phyloP scores from a whole-genome alignment of 495 filamentous ascomycete species.

The Aspergillus asperescens region DNA sequence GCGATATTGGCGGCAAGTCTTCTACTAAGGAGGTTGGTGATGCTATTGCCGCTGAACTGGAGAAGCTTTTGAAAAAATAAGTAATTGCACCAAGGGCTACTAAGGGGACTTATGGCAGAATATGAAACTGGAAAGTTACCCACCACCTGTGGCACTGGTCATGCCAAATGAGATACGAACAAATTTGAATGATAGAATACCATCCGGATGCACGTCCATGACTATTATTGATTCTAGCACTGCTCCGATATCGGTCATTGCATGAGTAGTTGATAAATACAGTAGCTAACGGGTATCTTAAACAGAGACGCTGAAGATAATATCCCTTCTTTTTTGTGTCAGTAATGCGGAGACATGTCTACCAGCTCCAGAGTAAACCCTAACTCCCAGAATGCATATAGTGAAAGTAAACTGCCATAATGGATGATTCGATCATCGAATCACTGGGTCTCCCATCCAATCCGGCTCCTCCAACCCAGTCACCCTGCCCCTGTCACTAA shows the following conservation, averaged over 20 bases:
- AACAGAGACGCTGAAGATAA: conserved; percentile 20
- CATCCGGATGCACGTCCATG: neutral
- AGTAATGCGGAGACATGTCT: conserved; percentile 3
- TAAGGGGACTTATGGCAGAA: neutral
- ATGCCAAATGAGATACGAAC: conserved; percentile 19
- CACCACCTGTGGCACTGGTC: neutral
- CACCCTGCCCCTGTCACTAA: conserved; percentile 24
- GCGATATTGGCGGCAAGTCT: conserved; percentile 51
- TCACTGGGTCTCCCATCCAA: conserved; percentile 57
- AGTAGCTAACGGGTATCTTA: conserved; percentile 29
- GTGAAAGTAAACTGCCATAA: neutral
- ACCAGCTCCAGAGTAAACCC: neutral
- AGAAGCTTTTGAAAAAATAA: conserved; percentile 41
- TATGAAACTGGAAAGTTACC: conserved; percentile 13
- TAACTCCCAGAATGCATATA: conserved; percentile 2
- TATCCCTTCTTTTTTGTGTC: neutral
- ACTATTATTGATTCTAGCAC: neutral
- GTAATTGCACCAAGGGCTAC: neutral
- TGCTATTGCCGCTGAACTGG: conserved; percentile 46
- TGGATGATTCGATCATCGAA: conserved; percentile 32
- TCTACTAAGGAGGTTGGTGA: conserved; percentile 49
- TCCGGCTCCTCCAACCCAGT: conserved; percentile 47
- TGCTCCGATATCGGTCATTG: neutral
- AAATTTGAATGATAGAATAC: neutral
- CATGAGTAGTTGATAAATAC: neutral